Base-by-base conservation (phyloP, 1,139 yeast species). In the Kazachstania sp. region DNA sequence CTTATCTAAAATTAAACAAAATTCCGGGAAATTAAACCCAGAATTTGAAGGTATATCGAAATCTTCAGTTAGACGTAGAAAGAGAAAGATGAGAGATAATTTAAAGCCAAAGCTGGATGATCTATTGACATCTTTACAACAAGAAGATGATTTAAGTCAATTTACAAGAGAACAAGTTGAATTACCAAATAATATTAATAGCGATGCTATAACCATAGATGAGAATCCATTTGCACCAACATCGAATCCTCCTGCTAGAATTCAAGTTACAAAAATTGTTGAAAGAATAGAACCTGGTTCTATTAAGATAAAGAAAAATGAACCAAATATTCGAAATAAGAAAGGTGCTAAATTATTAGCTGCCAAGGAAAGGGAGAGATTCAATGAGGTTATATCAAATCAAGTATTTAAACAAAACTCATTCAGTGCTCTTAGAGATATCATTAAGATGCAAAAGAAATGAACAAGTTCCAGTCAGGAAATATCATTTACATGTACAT, bases 81-180 rank as follows among this genome's bases (percentile, higher is more conserved):
- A 81, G 60, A 73, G 86, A 53, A 80, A 78, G 59, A 71, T 73
- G 43, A 76, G 74, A 58, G 83, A 81, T 51, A 77, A 80, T 54
- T 69, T 84, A 51, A 75, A 75, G 53, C 86, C 90, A 5, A 75
- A 79, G 58, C 73, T 84, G 77, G 71, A 74, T 47, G 92, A 83
- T 53, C 67, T 83, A 43, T 69, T 80, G 47, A 69, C 69, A 37
- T 77, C 76, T 37, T 68, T 84, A 48, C 74, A 69, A 19, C 59
- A 70, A 34, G 69, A 69, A 16, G 67, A 59, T 19, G 62, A 66
- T 7, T 40, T 57, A 39, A 46, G 29, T 36, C 51, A 38, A 45
- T 52, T 19, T 47, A 51, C 30, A 44, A 43, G 54, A 12, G 41
- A 45, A n/a, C 39, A 32, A 8, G 46, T 37, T 28, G 43, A 39